Base-by-base conservation (phyloP, 202 grass and related monocot species). In the Schoenoplectus triqueter region DNA sequence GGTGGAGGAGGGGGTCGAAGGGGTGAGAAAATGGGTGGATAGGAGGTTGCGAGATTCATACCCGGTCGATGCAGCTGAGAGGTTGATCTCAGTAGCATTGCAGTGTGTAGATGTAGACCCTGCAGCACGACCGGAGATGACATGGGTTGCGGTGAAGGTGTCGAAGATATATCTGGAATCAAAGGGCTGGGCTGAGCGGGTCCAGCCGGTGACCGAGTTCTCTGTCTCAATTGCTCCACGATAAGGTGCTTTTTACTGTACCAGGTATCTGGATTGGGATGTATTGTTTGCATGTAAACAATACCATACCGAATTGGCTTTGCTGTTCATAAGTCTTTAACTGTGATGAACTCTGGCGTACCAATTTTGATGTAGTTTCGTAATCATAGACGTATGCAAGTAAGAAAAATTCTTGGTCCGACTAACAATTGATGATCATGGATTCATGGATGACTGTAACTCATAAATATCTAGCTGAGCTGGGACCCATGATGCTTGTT, bases 21-120 rank as follows among this genome's bases (percentile, higher is more conserved):
- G 88, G 46, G 87, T 98, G 83, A 87, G 95, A 51, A 78, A 64
- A 57, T 98, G 95, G 95, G 93, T 94, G 56, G 95, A 98, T 90
- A 75, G 84, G 7, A 78, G 95, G 73, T 86, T 98, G 6, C 73
- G 41, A 70, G 95, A 98, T 72, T 95, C 93, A 21, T 98, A 90
- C 82, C 95, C 95, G 1, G 73, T 95, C 2, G 93, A 95, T 0
- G 80, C 78, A 0, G 90, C 92, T 1, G 87, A 92, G 87, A 47
- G 83, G 68, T 82, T 92, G 6, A 88, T 94, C 0, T 21, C 64
- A 10, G 77, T 98, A 55, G 93, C 96, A 42, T 90, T 98, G 11
- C 85, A 69, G 20, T 98, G 96, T 85, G 91, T 95, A 6, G 74
- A 78, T 39, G 80, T 75, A 44, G 90, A 92, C 10, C 73, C 88